Evolutionary conservation across 2,329 filamentous ascomycete genomes (phyloP), one percentile per base, ranked within the genome.

Genomic region (Sphaerulina vaccinii): DNA sequence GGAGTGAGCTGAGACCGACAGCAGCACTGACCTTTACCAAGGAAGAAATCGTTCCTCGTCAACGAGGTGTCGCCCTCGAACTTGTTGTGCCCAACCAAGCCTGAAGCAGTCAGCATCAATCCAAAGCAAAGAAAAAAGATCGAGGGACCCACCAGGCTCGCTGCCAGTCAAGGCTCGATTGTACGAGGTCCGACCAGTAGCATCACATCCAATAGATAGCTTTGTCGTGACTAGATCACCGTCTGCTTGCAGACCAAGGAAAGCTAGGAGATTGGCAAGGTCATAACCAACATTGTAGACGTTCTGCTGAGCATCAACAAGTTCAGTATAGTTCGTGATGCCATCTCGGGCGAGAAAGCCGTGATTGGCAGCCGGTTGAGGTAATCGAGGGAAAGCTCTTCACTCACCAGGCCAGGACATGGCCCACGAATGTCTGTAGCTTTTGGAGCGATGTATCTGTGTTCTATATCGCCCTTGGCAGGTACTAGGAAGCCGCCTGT

Each of bases 291-390:
- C 68, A 32, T 75, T 75, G 64, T 74, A 76, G 21, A 75, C 51
- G 42, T 76, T 75, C 58, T 75, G 72, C 40, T 74, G 70, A 24
- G 72, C 72, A 54, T 73, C 71, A 40, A 75, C 71, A n/a, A 75
- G 66, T 58, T 75, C 72, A 37, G 63, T 67, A 64, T 69, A 73
- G 22, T 65, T 75, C 10, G 66, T 67, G 37, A 76, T 68, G 27
- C 73, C 73, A 45, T 75, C 72, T 38, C 68, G 70, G 21, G 72
- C 66, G 5, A 75, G 61, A 63, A 75, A 75, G 59, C 68, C 66
- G 58, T 73, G 71, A 51, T 75, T 75, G 8, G 73, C 73, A 15
- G 70, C 70, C n/a, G n/a, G n/a, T n/a, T n/a, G n/a, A n/a, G 10
- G 70, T 64, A 42, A 75, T 75, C 35, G 74, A 27, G 33, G 19